Base-by-base conservation (phyloP, 2,329 filamentous ascomycete species). In the Cladosporium colombiae region DNA sequence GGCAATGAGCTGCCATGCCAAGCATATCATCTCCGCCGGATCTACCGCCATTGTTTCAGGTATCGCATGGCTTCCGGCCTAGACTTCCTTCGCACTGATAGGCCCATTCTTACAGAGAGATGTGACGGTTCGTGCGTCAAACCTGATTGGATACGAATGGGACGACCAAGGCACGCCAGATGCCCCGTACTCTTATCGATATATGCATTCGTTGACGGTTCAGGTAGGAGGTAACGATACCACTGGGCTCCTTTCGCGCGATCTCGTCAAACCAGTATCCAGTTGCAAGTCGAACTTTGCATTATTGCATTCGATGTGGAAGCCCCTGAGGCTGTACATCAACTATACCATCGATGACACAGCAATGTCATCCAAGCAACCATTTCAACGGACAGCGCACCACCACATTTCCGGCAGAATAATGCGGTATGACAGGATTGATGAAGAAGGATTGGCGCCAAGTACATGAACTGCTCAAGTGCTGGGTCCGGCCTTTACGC, bases 1-100 rank as follows among this genome's bases (percentile, higher is more conserved):
- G 31, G 52, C n/a, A 13, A 53, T 3, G 29, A 55, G 52, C 25
- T 29, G 16, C 23, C 21, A 23, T n/a, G 56, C 56, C 56, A 59
- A 59, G 56, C 8, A 59, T 29, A 59, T 27, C 56, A 59, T 59
- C 56, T 59, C 56, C 56, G 18, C 35, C 40, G 52, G 56, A 40
- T 59, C 55, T 37, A 8, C 55, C 11, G 5, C 55, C 55, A 33
- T 21, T 40, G 55, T 59, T 46, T 46, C 56, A 59, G 25, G 35
- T 44, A 8, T 57, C 55, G 40, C 40, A 46, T 46, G 40, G 40
- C 40, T 46, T 46, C 23, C 3, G 35, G 21, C 56, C 25, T 27
- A 44, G 56, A 59, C 40, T 44, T 44, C 40, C 40, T 44, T 44
- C 18, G 2, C 3, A 44, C 40, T 44, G 40, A 44, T 44, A 44